These are phyloP conservation scores for Globisporangium apiculatum DNA, from an alignment of 352 stramenopile species.

Conservation along the genomic window DNA sequence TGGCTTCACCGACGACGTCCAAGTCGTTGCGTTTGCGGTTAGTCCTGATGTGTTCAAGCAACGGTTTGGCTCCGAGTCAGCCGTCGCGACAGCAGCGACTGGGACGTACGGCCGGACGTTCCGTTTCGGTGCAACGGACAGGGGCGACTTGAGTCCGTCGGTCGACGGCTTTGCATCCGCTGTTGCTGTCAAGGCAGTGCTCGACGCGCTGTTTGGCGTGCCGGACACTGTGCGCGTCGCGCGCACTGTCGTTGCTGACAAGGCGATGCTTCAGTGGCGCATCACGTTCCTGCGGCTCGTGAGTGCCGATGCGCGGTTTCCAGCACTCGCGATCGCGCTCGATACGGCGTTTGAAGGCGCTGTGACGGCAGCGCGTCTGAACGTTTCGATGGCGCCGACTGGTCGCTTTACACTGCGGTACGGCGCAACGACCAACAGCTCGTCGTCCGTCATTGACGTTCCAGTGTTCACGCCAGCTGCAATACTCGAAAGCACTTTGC, in stretches of 20 bases:
- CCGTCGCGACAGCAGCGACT: slow-evolving; percentile 19
- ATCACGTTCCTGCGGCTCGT: slow-evolving; percentile 51
- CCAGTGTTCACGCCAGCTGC: slow-evolving; percentile 13
- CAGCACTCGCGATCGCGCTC: slow-evolving; percentile 21
- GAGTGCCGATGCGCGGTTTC: slow-evolving; percentile 22
- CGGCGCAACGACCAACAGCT: slow-evolving; percentile 6
- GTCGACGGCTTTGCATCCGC: slow-evolving; percentile 53
- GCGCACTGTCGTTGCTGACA: slow-evolving; percentile 21
- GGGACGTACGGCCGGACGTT: slow-evolving; percentile 39
- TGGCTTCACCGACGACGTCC: slow-evolving; percentile 36
- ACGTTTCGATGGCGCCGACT: slow-evolving; percentile 17
- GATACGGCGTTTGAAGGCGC: slow-evolving; percentile 39
- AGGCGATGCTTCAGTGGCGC: slow-evolving; percentile 34
- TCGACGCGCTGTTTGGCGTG: slow-evolving; percentile 31
- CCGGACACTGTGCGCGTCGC: slow-evolving; percentile 23
- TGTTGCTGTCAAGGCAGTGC: slow-evolving; percentile 24
- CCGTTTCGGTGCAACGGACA: slow-evolving; percentile 19
- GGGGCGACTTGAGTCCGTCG: slow-evolving; percentile 7
- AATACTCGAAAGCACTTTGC: slow-evolving; percentile 27
- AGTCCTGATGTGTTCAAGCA: slow-evolving; percentile 35
- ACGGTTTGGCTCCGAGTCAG: slow-evolving; percentile 31
- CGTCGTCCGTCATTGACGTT: slow-evolving; percentile 10
- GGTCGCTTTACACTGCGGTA: slow-evolving; percentile 41
- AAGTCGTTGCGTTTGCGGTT: slow-evolving; percentile 43
- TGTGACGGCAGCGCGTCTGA: slow-evolving; percentile 13